Base-by-base conservation (phyloP, 2,329 filamentous ascomycete species). In the Phyllosticta ampelicida region DNA sequence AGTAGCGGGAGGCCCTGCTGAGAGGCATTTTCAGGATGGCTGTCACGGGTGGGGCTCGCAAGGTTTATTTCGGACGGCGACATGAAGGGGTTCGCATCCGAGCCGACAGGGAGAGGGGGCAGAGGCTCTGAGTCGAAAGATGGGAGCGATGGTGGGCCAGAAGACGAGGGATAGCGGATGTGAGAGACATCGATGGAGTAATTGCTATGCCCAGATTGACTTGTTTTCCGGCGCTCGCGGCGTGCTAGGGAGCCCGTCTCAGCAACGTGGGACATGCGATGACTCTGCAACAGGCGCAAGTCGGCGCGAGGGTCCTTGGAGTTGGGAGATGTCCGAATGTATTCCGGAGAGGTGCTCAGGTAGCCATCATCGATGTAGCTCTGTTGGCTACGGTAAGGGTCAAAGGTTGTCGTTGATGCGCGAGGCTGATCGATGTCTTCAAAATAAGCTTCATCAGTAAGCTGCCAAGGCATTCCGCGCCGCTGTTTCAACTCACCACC, bases 181-280 rank as follows among this genome's bases (percentile, higher is more conserved):
- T 52, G 30, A 11, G 57, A 49, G 23, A 67, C 58, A 53, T 68
- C 68, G 11, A 70, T 67, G n/a, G 65, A 65, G 19, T 67, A 63
- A 60, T 67, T 71, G 28, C 70, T 66, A 69, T 70, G 73, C 60
- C 66, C 69, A 58, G 69, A 72, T 58, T 65, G 64, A 58, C 67
- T 68, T 62, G 69, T 68, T 61, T 65, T 68, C 58, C 72, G 71
- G 20, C 53, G 51, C 18, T 59, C 57, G 60, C 73, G 63, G 20
- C 72, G 73, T 26, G 70, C 71, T 52, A 79, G 68, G 61, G 78
- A 76, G 16, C 77, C 77, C 36, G 75, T 78, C 65, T 79, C 77
- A 18, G 77, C 77, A 29, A 75, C 76, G 61, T 78, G 77, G 5
- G 76, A 78, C 56, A 76, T 66, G 29, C 77, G 75, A 62, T 78